Conservation (phyloP, 148 eudicot species). For the Rhododendron ovatum region DNA sequence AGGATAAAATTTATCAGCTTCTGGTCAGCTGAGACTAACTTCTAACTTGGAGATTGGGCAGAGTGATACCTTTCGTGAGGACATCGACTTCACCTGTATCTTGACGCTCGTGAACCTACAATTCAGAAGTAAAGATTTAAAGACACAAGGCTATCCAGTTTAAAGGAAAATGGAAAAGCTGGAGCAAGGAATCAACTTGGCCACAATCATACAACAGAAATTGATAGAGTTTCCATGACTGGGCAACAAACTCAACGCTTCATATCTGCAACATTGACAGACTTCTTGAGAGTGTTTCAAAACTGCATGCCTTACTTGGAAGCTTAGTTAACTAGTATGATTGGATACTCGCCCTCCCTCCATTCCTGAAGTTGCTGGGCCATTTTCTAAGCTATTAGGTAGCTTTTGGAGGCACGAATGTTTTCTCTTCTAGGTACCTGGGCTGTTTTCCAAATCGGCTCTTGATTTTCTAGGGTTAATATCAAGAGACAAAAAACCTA, state of each 20-base stretch:
- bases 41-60: not conserved
- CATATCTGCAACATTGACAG: not conserved
- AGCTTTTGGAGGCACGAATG: not conserved
- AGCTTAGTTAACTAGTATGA: not conserved
- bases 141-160: not conserved
- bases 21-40: not conserved
- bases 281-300: not conserved
- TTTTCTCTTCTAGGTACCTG: not conserved
- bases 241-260: not conserved
- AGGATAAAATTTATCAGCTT: not conserved
- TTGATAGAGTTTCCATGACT: not conserved
- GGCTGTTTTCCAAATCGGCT: not conserved
- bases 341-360: not conserved
- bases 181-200: not conserved
- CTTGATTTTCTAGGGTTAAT: not conserved
- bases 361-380: not conserved
- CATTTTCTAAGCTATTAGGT: not conserved
- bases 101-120: conserved; percentile 44
- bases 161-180: not conserved
- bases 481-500: not conserved
- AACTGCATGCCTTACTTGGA: not conserved
- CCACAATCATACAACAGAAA: not conserved
- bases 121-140: not conserved
- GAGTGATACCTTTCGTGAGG: conserved; percentile 37
- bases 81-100: conserved; percentile 44